A percentile compares a stretch with the other conserved stretches of the same genome.
Conservation (phyloP, 139 green algal genomes). For the Asterochloris sp. region DNA sequence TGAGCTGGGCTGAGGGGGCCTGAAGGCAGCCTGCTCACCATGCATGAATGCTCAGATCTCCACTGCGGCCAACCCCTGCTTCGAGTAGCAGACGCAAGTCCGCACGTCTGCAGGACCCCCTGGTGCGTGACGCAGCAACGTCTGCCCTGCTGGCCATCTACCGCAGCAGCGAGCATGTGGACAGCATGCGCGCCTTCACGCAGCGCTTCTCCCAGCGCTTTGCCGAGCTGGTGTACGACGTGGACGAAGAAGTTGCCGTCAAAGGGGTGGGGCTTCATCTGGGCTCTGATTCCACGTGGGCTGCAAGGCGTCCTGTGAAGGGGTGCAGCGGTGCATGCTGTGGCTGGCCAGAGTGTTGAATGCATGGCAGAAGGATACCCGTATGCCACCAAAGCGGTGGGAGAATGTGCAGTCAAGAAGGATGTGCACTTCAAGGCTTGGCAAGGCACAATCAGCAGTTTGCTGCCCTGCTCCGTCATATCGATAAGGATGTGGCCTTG, state of each 20-base stretch:
- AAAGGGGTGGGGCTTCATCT: slow-evolving; percentile 43
- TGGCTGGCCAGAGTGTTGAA: too few species aligned
- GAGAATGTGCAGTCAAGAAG: too few species aligned
- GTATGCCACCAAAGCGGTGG: too few species aligned
- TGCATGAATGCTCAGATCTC: neutral
- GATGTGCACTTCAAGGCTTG: too few species aligned
- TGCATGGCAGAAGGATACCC: too few species aligned
- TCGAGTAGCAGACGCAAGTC: neutral
- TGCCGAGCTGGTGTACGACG: slow-evolving; percentile 78
- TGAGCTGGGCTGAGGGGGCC: neutral
- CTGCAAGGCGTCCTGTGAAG: too few species aligned
- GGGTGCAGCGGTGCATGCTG: too few species aligned
- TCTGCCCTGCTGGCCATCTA: slow-evolving; percentile 63
- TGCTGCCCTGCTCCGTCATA: too few species aligned
- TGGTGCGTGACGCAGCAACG: slow-evolving; percentile 56
- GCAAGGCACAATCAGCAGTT: too few species aligned
- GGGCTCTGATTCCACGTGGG: too few species aligned
- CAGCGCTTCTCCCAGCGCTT: slow-evolving; percentile 76
- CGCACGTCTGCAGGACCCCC: slow-evolving; percentile 32
- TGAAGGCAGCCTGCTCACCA: neutral
- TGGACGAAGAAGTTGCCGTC: slow-evolving; percentile 74
- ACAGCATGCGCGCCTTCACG: slow-evolving; percentile 67
- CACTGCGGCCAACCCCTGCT: neutral
- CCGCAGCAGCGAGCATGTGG: slow-evolving; percentile 43
- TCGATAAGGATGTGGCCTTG: too few species aligned